Base-by-base conservation (phyloP, 2,329 filamentous ascomycete species). In the Fusarium sp. region DNA sequence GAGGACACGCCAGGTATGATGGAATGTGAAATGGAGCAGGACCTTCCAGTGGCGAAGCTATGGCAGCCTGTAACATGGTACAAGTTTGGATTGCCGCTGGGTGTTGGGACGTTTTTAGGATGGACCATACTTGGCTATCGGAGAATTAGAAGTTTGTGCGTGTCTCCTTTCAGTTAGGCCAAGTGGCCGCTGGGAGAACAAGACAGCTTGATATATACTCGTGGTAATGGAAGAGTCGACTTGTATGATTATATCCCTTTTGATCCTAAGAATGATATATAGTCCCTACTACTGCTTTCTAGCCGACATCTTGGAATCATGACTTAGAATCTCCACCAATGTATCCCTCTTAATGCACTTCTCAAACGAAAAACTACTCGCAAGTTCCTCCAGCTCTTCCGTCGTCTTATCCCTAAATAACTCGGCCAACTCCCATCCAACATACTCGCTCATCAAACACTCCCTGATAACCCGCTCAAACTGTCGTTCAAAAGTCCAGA, bases 351-450 rank as follows among this genome's bases (percentile, higher is more conserved):
- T 79, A 35, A 82, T 56, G 65, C 85, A 87, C 39, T 83, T 78
- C 42, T 86, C 82, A 64, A 85, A 80, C 25, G 77, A 77, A 66
- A 88, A 88, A 54, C 74, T 74, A 12, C 70, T 74, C 1, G 83
- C 83, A 40, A 85, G 72, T 54, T 80, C 81, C 58, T 88, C 85
- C 24, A 88, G 67, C 61, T 87, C 80, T 26, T 80, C 78, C 48
- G 80, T 70, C 0, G 72, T 77, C 76, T 83, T 83, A 4, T 74
- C 81, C 36, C 75, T 72, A 63, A 88, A 88, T 29, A 85, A 71
- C 65, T 81, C 79, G 1, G 84, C 84, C 70, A 85, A 81, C 69
- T 88, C 85, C 70, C 81, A 79, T 6, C 77, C 76, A 53, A 84
- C 75, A 47, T 81, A 83, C 55, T 81, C 79, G 8, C 80, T 80